A percentile compares a stretch with the other conserved stretches of the same genome.
Evolutionary conservation across 345 rosid genomes (phyloP).

Genomic region (Sisymbrium altissimum): DNA sequence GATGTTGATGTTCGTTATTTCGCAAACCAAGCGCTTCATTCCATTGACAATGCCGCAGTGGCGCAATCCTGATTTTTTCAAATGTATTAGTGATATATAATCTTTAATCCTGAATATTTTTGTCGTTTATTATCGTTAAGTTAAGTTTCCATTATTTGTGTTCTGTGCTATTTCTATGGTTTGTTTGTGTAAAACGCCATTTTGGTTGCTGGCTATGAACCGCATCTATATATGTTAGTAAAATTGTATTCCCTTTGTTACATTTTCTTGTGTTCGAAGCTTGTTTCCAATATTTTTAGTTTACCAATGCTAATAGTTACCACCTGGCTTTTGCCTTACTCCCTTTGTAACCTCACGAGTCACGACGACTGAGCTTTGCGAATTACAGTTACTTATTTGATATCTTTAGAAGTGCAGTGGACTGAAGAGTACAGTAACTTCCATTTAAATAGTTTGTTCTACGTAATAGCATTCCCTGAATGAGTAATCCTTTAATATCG

Average conservation of each 20-base stretch:
- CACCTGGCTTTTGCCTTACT: too few species aligned
- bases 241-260: slow-evolving; percentile 1
- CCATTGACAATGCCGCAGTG: slow-evolving; percentile 40
- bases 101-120: slow-evolving; percentile 6
- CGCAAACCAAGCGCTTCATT: slow-evolving; percentile 75
- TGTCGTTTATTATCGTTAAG: neutral
- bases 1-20: slow-evolving; percentile 94
- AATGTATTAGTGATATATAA: neutral
- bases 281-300: neutral
- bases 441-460: neutral
- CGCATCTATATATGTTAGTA: slow-evolving; percentile 11
- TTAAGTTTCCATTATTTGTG: neutral
- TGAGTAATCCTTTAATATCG: too few species aligned
- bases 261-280: neutral
- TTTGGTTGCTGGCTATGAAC: slow-evolving; percentile 22
- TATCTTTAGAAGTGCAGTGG: neutral
- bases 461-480: neutral
- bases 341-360: too few species aligned
- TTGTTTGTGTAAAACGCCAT: slow-evolving; percentile 18
- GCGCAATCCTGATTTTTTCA: slow-evolving; percentile 14
- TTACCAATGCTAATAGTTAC: neutral
- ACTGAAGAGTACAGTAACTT: neutral
- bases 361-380: neutral
- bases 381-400: neutral
- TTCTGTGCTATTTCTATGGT: neutral